A percentile compares a stretch with the other conserved stretches of the same genome.
Evolutionary conservation across 2,329 filamentous ascomycete species (phyloP).

Genomic region (Aureobasidium namibiae): DNA sequence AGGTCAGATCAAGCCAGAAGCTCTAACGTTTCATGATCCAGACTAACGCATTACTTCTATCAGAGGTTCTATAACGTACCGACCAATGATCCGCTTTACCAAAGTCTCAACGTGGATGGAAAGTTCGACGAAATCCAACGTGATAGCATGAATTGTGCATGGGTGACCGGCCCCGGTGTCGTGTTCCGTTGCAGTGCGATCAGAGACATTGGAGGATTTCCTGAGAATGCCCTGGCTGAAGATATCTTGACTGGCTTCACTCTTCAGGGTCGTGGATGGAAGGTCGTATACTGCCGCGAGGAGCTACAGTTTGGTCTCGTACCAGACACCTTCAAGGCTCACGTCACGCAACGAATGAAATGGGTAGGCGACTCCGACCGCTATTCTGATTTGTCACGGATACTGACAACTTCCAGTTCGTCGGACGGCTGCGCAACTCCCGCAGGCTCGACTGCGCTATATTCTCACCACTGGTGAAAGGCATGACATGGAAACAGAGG

Average conservation of each 20-base stretch:
- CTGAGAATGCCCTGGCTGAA: slow-evolving; percentile 51
- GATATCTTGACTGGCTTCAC: slow-evolving; percentile 53
- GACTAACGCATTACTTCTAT: not conserved
- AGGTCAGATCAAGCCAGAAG: not conserved
- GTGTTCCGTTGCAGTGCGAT: slow-evolving; percentile 51
- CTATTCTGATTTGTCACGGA: not conserved
- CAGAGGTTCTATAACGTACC: slow-evolving; percentile 59
- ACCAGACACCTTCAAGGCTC: slow-evolving; percentile 48
- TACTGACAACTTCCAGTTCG: not conserved
- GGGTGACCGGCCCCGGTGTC: slow-evolving; percentile 57
- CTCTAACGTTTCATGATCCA: no score
- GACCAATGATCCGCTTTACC: slow-evolving; percentile 48
- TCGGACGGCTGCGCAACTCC: slow-evolving; percentile 4
- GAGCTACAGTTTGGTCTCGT: slow-evolving; percentile 53
- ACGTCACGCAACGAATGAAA: slow-evolving; percentile 50
- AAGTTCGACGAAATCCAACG: slow-evolving; percentile 43
- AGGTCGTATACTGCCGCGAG: slow-evolving; percentile 53
- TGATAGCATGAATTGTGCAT: slow-evolving; percentile 44
- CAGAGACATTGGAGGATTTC: slow-evolving; percentile 54
- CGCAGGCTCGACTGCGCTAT: slow-evolving; percentile 1
- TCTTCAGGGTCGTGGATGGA: slow-evolving; percentile 54
- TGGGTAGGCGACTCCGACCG: slow-evolving; percentile 30
- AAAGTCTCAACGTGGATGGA: slow-evolving; percentile 52
- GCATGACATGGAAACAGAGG: slow-evolving; percentile 2
- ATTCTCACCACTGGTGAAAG: not conserved